A percentile compares a stretch with the other conserved stretches of the same genome.
Evolutionary conservation across 192 early-diverging fungal genomes (phyloP).

Genomic region (Backusella tuberculispora): DNA sequence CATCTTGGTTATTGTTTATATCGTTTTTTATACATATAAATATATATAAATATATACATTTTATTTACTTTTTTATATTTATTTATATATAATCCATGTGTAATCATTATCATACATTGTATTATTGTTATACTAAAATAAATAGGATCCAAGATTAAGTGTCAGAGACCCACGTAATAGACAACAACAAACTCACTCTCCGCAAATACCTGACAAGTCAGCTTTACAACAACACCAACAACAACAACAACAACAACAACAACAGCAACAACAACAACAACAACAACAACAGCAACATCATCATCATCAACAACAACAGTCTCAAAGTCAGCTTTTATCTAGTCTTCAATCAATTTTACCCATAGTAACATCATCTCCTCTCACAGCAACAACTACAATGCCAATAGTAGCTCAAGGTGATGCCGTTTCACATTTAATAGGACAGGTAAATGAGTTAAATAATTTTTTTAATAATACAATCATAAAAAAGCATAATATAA

Average conservation of each 20-base stretch:
- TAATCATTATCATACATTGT: neutral
- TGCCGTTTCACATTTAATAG: conserved; percentile 30
- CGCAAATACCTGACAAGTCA: neutral
- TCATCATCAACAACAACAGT: neutral
- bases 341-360: conserved; percentile 3
- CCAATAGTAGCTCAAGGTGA: neutral
- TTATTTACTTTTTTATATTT: neutral
- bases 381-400: neutral
- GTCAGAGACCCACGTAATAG: conserved; percentile 25
- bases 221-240: neutral
- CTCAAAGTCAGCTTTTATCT: neutral
- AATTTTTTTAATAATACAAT: neutral
- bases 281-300: neutral
- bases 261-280: neutral
- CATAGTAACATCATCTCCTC: neutral
- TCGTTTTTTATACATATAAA: too few species aligned
- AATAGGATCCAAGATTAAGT: conserved; percentile 15
- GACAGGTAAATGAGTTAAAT: conserved; percentile 28
- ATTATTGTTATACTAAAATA: conserved; percentile 8
- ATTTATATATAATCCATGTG: neutral
- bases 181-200: neutral
- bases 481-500: neutral
- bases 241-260: neutral
- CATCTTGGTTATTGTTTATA: too few species aligned
- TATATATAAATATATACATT: neutral